Evolutionary conservation across 257 asterid species (phyloP).

Genomic region (Cruciata laevipes): DNA sequence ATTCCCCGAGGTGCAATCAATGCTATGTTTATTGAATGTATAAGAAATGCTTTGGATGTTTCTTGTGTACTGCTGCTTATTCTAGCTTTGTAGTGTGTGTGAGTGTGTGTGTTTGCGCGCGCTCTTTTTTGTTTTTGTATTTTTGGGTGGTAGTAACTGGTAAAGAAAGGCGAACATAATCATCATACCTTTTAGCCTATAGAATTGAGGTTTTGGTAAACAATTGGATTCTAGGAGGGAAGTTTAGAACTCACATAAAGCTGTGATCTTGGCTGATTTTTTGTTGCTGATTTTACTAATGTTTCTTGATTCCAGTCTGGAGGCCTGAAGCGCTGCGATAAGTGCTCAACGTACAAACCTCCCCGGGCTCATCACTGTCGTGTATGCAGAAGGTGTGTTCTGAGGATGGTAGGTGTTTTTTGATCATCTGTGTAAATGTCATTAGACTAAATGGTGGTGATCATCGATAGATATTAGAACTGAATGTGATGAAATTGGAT

Average conservation of each 20-base stretch:
- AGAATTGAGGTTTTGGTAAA: neutral
- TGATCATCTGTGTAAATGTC: neutral
- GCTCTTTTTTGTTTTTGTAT: neutral
- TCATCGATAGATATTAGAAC: neutral
- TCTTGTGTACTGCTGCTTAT: neutral
- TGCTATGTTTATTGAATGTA: neutral
- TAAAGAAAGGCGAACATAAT: neutral
- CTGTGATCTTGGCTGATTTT: neutral
- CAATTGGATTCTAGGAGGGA: neutral
- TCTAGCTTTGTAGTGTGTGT: neutral
- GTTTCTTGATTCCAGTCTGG: slow-evolving; percentile 16
- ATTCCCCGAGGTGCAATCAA: neutral
- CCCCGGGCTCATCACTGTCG: slow-evolving; percentile 98
- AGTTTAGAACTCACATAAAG: neutral
- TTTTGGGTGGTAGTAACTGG: neutral
- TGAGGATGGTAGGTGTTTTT: slow-evolving; percentile 76
- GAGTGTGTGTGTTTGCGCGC: neutral
- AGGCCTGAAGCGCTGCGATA: slow-evolving; percentile 47
- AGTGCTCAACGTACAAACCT: slow-evolving; percentile 70
- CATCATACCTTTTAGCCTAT: no score
- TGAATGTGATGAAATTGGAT: neutral
- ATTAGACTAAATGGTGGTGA: neutral
- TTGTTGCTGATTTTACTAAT: neutral
- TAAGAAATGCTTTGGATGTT: neutral
- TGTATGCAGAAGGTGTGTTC: slow-evolving; percentile 81